Evolutionary conservation across 163 green algal genomes (phyloP).

Genomic region (Chlamydomonas reinhardtii): DNA sequence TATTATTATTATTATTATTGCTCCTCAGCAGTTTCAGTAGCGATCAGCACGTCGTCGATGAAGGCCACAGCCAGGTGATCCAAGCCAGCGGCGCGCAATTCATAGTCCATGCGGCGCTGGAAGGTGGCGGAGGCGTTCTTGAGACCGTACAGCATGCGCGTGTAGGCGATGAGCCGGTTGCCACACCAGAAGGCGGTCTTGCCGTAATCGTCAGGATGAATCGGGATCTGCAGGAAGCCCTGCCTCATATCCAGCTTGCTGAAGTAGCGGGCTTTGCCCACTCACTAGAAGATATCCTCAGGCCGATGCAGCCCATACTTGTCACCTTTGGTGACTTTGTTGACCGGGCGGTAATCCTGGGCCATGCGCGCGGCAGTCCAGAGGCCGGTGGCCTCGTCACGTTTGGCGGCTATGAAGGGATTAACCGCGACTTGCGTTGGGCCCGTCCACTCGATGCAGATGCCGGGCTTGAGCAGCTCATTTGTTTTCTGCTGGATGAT

Average conservation of each 20-base stretch:
- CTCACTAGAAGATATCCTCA: conserved; percentile 5
- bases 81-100: conserved; percentile 7
- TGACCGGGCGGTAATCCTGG: background rate
- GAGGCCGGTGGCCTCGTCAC: background rate
- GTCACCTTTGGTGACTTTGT: background rate
- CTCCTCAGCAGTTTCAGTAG: conserved; percentile 1
- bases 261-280: background rate
- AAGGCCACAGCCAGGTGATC: background rate
- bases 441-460: background rate
- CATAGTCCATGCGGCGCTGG: conserved; percentile 48
- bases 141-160: conserved; percentile 53
- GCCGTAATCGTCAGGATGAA: background rate
- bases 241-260: conserved; percentile 21
- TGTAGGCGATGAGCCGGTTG: conserved; percentile 22
- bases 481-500: background rate
- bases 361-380: background rate
- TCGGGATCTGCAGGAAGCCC: conserved; percentile 44
- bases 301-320: background rate
- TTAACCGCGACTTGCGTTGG: background rate
- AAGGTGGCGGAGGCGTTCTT: conserved; percentile 47
- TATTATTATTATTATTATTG: too few relatives aligned
- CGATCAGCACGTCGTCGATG: conserved; percentile 32
- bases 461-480: background rate
- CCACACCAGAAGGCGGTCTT: conserved; percentile 24
- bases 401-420: background rate